phyloP scores from a whole-genome alignment of 2,329 filamentous ascomycete species.

The Cadophora malorum region DNA sequence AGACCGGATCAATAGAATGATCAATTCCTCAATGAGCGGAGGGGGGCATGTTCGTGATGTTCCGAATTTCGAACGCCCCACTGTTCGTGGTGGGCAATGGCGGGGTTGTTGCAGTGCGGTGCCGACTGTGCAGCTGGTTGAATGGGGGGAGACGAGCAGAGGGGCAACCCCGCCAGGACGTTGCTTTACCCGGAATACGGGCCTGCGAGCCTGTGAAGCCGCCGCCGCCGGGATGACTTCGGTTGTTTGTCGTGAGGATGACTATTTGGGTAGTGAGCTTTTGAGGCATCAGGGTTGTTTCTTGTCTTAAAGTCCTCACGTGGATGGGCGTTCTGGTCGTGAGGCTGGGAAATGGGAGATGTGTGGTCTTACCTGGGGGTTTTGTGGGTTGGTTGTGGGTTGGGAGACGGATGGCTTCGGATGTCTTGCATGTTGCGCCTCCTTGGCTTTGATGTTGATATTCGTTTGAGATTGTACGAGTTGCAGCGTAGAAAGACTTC shows the following conservation, averaged over 20 bases:
- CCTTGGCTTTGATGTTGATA: constrained; percentile 1
- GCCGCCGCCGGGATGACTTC: constrained; percentile 31
- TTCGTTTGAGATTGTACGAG: background rate
- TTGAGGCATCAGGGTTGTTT: background rate
- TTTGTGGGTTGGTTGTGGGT: background rate
- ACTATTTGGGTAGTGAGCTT: too few relatives aligned
- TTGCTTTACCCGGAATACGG: constrained; percentile 25
- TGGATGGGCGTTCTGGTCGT: constrained; percentile 24
- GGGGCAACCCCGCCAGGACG: background rate
- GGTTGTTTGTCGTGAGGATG: background rate
- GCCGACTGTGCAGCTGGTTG: constrained; percentile 26
- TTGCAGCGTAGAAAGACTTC: background rate
- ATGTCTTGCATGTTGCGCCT: background rate
- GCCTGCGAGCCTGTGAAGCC: constrained; percentile 30
- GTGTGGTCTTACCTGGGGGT: background rate
- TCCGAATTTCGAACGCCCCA: constrained; percentile 28
- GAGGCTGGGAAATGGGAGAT: background rate
- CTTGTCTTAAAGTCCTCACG: constrained; percentile 15
- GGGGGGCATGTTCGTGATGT: constrained; percentile 24
- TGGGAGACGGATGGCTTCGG: background rate
- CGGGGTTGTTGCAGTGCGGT: constrained; percentile 28
- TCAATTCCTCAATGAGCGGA: constrained; percentile 26
- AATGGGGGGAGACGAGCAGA: constrained; percentile 12
- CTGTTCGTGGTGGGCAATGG: constrained; percentile 29
- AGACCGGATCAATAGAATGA: constrained; percentile 33